Conservation (phyloP, 495 filamentous ascomycete species). For the Hypoxylon fuscum region DNA sequence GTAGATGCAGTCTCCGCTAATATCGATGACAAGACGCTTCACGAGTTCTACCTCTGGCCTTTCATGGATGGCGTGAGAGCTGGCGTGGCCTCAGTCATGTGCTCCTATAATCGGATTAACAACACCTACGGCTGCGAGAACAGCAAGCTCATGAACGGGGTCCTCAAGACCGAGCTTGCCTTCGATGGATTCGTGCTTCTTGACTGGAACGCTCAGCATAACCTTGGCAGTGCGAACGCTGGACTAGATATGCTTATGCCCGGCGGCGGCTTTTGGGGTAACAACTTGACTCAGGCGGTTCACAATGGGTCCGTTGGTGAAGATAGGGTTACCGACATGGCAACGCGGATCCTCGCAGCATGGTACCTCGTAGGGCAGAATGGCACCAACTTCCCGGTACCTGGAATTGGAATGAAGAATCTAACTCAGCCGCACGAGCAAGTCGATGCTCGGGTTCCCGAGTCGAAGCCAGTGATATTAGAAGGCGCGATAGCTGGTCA, state of each 20-base stretch:
- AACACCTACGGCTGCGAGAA: conserved; percentile 73
- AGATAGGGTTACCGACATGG: conserved; percentile 63
- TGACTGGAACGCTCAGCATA: conserved; percentile 72
- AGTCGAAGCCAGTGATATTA: conserved; percentile 51
- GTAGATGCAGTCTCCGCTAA: conserved; percentile 65
- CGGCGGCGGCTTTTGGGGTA: conserved; percentile 58
- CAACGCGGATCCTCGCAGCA: conserved; percentile 62
- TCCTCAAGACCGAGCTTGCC: conserved; percentile 71
- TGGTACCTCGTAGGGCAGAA: conserved; percentile 67
- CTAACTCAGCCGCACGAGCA: conserved; percentile 62
- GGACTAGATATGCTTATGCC: conserved; percentile 73
- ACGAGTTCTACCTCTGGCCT: conserved; percentile 77
- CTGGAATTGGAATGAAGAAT: conserved; percentile 60
- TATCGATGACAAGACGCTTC: conserved; percentile 72
- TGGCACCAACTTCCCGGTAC: conserved; percentile 54
- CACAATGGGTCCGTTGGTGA: conserved; percentile 59
- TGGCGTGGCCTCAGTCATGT: conserved; percentile 70
- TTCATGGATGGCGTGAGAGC: conserved; percentile 72
- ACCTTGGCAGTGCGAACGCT: conserved; percentile 59
- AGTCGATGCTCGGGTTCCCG: conserved; percentile 60
- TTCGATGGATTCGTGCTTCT: conserved; percentile 73
- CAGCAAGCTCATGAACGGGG: conserved; percentile 65
- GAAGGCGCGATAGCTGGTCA: conserved; percentile 63
- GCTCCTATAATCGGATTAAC: conserved; percentile 74
- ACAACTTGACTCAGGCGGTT: conserved; percentile 55